Percentiles rank a stretch among this genome's conserved stretches.
These are phyloP conservation scores for Ganoderma lucidum DNA, from an alignment of 1,284 basidiomycete species.

Conservation along the genomic window DNA sequence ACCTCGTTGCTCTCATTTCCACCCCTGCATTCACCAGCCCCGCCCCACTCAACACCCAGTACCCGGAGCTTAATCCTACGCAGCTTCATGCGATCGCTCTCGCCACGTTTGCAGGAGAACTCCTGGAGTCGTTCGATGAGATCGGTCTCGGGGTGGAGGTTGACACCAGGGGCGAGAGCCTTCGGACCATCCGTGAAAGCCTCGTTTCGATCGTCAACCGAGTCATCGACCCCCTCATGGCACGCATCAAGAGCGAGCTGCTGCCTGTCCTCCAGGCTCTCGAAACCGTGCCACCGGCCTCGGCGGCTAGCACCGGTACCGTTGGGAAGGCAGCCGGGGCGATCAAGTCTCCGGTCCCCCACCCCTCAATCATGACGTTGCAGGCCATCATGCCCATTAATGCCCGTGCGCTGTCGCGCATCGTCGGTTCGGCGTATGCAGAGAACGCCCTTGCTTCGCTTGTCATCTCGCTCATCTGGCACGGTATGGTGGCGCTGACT, in stretches of 20 bases:
- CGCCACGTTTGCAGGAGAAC: slow-evolving; percentile 73
- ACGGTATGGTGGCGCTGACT: slow-evolving; percentile 70
- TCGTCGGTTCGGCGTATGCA: slow-evolving; percentile 57
- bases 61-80: slow-evolving; percentile 64
- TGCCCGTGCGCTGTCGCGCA: slow-evolving; percentile 62
- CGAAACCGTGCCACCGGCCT: slow-evolving; percentile 50
- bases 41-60: slow-evolving; percentile 56
- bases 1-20: slow-evolving; percentile 70
- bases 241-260: slow-evolving; percentile 67
- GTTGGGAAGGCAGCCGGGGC: slow-evolving; percentile 45
- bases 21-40: slow-evolving; percentile 66
- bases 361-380: slow-evolving; percentile 67
- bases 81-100: slow-evolving; percentile 76
- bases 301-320: slow-evolving; percentile 34
- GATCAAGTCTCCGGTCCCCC: slow-evolving; percentile 52
- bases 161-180: slow-evolving; percentile 69
- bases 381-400: slow-evolving; percentile 68
- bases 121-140: slow-evolving; percentile 73
- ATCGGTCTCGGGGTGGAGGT: slow-evolving; percentile 64
- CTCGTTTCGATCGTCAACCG: slow-evolving; percentile 71
- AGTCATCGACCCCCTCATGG: slow-evolving; percentile 69
- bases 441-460: slow-evolving; percentile 71
- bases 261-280: slow-evolving; percentile 67
- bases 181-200: slow-evolving; percentile 70
- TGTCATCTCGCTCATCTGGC: slow-evolving; percentile 77